Percentiles rank a stretch among this genome's conserved stretches.
Conservation (phyloP, 1,139 yeast genomes). For the Saccharomyces hybrid region DNA sequence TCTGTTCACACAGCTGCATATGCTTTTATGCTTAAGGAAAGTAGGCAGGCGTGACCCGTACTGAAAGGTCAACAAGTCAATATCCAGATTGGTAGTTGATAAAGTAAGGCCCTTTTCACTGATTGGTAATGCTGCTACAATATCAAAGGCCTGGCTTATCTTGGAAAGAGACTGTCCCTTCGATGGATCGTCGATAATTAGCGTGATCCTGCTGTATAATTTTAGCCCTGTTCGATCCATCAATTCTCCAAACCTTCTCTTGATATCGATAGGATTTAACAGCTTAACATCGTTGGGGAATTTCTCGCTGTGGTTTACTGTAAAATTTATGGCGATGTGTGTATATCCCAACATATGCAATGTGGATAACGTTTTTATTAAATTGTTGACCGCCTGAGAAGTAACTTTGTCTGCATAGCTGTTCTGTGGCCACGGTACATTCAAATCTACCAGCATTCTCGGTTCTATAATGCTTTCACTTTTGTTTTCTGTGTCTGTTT, state of each 20-base stretch:
- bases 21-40: slow-evolving; percentile 72
- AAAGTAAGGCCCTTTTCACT: slow-evolving; percentile 73
- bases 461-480: neutral
- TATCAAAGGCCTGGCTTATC: slow-evolving; percentile 59
- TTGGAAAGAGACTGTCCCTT: slow-evolving; percentile 65
- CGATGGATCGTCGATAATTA: slow-evolving; percentile 68
- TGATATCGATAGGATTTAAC: slow-evolving; percentile 27
- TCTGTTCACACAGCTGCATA: slow-evolving; percentile 67
- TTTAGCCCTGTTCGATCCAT: slow-evolving; percentile 38
- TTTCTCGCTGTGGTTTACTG: slow-evolving; percentile 47
- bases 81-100: slow-evolving; percentile 54
- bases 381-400: slow-evolving; percentile 36
- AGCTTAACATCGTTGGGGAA: slow-evolving; percentile 38
- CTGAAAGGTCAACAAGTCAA: slow-evolving; percentile 73
- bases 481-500: neutral
- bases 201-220: slow-evolving; percentile 65
- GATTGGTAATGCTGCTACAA: slow-evolving; percentile 73
- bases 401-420: slow-evolving; percentile 40
- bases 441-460: slow-evolving; percentile 61
- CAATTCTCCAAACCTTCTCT: slow-evolving; percentile 22
- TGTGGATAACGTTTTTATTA: slow-evolving; percentile 49
- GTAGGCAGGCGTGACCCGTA: slow-evolving; percentile 62
- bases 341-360: slow-evolving; percentile 60
- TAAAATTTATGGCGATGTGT: slow-evolving; percentile 66
- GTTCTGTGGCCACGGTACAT: slow-evolving; percentile 72